Evolutionary conservation across 2,329 filamentous ascomycete genomes (phyloP).

Genomic region (Teratosphaeriaceae sp.): DNA sequence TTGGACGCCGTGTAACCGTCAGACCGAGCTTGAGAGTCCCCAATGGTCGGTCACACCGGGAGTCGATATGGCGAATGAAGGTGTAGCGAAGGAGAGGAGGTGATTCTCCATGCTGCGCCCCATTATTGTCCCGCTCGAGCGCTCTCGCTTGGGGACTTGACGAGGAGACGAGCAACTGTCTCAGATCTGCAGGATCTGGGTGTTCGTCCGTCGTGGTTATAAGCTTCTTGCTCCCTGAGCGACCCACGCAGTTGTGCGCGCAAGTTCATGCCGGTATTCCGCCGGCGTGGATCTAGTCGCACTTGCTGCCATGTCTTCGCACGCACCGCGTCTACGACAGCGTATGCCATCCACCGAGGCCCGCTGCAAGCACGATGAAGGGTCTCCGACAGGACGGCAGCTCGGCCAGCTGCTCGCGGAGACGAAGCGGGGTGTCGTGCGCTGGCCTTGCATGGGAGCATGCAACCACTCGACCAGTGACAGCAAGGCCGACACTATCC

Average conservation of each 20-base stretch:
- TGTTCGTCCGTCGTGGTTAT: neutral
- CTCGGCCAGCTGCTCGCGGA: neutral
- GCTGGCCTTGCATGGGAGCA: neutral
- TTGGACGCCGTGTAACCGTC: neutral
- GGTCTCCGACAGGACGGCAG: neutral
- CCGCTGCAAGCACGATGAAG: neutral
- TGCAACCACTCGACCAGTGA: neutral
- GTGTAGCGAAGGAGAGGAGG: neutral
- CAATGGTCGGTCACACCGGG: neutral
- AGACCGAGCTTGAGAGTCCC: no score
- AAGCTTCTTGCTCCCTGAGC: neutral
- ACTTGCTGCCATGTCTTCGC: neutral
- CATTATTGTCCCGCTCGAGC: neutral
- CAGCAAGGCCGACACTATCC: neutral
- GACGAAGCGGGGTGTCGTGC: slow-evolving; percentile 1
- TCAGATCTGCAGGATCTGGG: neutral
- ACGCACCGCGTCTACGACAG: neutral
- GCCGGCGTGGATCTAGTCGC: neutral
- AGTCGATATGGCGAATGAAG: neutral
- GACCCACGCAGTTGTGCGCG: neutral
- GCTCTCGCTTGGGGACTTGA: neutral
- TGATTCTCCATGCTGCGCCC: neutral
- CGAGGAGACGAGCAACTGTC: neutral
- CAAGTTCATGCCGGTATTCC: slow-evolving; percentile 2
- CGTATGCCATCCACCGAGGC: neutral